Base-by-base conservation (phyloP, 2,329 filamentous ascomycete genomes). In the Pyricularia pennisetigena region DNA sequence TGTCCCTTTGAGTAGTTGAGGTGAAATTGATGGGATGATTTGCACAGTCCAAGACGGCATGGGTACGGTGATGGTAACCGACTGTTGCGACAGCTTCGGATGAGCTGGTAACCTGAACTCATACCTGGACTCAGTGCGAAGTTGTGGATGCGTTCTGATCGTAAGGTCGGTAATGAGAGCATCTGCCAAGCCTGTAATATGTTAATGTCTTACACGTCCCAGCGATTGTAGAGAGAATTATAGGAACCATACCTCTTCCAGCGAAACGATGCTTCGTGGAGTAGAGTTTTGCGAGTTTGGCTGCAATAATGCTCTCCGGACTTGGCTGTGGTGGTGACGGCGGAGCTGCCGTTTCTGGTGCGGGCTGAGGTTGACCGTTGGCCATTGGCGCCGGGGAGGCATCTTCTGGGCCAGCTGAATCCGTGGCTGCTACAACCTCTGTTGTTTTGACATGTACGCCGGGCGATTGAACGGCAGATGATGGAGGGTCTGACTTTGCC, bases 51-150 rank as follows among this genome's bases (percentile, higher is more conserved):
- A 88, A 73, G 93, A 87, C 64, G 83, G 85, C 1, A 84, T 78
- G 1, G 91, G 88, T 10, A 95, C 80, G 69, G 88, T 89, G 68
- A 95, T 81, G 6, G 91, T 91, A 61, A 90, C 81, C 4, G 88
- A 92, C 73, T 94, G 90, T 69, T 92, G 87, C 30, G 87, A 84
- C 73, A 90, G 83, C 23, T 83, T 85, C 7, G 86, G 80, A 67
- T 89, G 88, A 3, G 93, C 88, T 1, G 85, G 82, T 35, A 97
- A 80, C 49, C 86, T 84, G 68, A 91, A 80, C 41, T 85, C 80
- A 75, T 90, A 88, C 29, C 86, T 87, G 29, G 85, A 85, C 9
- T 87, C 80, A 66, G 86, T 85, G 14, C 65, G 65, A 61, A 93
- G 81, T 12, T 83, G 84, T 0, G 90, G 88, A 74, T 94, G 90